Evolutionary conservation across 805 yeast species (phyloP), one percentile per base, ranked within the genome.

Genomic region (Saccharomyces eubayanus): DNA sequence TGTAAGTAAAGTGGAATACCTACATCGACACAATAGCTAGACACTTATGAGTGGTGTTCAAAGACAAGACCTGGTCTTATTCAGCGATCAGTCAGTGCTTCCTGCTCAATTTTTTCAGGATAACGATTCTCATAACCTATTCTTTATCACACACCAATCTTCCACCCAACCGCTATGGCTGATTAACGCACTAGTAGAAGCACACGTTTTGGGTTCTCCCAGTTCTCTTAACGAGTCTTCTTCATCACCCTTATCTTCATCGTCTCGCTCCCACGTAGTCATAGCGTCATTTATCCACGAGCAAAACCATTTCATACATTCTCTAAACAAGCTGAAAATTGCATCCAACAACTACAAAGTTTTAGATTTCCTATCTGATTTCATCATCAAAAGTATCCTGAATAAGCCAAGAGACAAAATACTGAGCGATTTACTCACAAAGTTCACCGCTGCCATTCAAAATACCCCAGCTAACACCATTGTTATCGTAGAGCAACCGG

Each of bases 341-440:
- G 54, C 56, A 21, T 20, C 57, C 5, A 53, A 55, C 20, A 48
- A 70, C 67, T 66, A 60, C 47, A 49, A 48, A 27, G 72, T 74
- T 51, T 57, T 79, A 28, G 84, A 82, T 61, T 71, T 76, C 51
- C 73, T 81, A 58, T 72, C 77, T 14, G 73, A 74, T 50, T 71
- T 81, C 50, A 78, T 79, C 57, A 59, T 57, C 5, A 64, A 62
- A 46, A 51, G 87, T 64, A 53, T 52, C 28, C 21, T 53, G 5
- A 59, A 52, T 10, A 89, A 89, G 69, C 87, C 89, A 66, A 87
- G 85, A 68, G 92, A 85, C 64, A 83, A 83, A 58, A 75, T 89
- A 77, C 76, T 86, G 63, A 79, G 82, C 59, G 88, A 84, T 62
- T 71, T 89, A 59, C 72, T 88, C 48, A 87, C 87, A 55, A 72